phyloP scores from a whole-genome alignment of 2,329 filamentous ascomycete species.

The Colletotrichum lentis region DNA sequence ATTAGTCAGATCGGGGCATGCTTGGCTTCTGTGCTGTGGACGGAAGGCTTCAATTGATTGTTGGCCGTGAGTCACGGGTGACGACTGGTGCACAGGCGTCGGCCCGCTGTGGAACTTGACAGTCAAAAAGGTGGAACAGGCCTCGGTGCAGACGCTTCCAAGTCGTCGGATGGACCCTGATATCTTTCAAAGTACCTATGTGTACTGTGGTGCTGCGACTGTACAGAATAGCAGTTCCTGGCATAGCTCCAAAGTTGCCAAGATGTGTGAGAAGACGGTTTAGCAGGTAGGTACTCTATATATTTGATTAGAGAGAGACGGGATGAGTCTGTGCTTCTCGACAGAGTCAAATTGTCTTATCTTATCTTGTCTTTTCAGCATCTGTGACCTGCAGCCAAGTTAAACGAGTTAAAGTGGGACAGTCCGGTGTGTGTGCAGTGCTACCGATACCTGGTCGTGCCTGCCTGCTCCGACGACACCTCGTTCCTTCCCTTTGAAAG shows the following conservation, averaged over 20 bases:
- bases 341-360: background rate
- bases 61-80: constrained; percentile 7
- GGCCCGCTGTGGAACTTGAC: background rate
- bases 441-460: background rate
- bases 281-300: too few relatives aligned
- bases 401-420: too few relatives aligned
- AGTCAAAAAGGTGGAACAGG: background rate
- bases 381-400: too few relatives aligned
- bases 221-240: background rate
- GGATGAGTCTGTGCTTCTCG: background rate
- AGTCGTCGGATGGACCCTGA: background rate
- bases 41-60: constrained; percentile 11
- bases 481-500: constrained; percentile 12
- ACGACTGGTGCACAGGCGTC: background rate
- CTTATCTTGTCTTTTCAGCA: background rate
- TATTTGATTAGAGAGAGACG: too few relatives aligned
- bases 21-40: background rate
- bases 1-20: too few relatives aligned
- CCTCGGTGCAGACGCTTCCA: constrained; percentile 8
- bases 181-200: constrained; percentile 1
- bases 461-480: constrained; percentile 29
- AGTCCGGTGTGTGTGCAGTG: background rate
- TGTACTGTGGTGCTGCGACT: background rate
- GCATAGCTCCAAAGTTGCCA: constrained; percentile 13
- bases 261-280: constrained; percentile 6